Conservation (phyloP, 768 basidiomycete species). For the Psilocybe azurescens region DNA sequence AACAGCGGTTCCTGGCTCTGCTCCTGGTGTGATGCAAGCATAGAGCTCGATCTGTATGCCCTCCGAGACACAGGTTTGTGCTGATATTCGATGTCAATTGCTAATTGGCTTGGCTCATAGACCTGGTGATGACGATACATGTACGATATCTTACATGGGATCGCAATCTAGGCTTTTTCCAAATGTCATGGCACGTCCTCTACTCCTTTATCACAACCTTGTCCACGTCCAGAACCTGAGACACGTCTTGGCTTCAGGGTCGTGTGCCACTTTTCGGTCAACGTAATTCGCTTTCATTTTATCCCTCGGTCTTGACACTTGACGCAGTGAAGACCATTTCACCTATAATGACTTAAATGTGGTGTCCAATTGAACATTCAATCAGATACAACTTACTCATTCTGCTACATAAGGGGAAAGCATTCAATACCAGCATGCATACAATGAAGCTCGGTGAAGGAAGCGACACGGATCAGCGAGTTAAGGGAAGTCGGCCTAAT, state of each 20-base stretch:
- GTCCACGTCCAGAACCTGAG: background rate
- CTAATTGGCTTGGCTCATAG: background rate
- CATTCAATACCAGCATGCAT: background rate
- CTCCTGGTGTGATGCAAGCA: no score
- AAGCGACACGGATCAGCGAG: background rate
- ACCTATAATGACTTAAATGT: background rate
- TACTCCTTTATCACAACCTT: background rate
- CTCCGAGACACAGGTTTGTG: no score
- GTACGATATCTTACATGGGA: background rate
- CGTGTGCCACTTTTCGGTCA: background rate
- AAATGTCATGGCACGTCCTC: background rate
- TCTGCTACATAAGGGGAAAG: no score
- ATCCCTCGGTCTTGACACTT: background rate
- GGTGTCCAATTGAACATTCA: background rate
- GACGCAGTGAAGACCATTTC: background rate
- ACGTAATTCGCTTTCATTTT: background rate
- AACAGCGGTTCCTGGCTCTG: no score
- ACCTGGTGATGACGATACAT: background rate
- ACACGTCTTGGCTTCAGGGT: conserved; percentile 4
- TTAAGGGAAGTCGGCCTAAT: no score
- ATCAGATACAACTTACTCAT: no score
- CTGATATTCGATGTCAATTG: background rate
- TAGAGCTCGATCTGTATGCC: no score
- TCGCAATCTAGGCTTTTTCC: background rate
- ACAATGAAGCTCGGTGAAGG: background rate